Conservation (phyloP, 257 asterid genomes). For the Solanum chilense region DNA sequence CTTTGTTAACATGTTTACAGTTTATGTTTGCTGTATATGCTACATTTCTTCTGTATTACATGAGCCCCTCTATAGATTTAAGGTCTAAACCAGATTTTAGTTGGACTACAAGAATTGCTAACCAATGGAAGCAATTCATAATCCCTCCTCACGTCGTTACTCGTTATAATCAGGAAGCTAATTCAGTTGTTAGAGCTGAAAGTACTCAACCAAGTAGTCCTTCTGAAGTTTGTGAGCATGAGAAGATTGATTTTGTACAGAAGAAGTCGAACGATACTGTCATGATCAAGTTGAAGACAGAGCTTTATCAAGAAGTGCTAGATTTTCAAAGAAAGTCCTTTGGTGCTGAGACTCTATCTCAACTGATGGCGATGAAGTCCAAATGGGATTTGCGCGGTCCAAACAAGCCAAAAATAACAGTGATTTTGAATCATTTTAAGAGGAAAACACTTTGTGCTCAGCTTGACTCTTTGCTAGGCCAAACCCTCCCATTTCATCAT, state of each 20-base stretch:
- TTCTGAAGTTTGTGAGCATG: slow-evolving; percentile 59
- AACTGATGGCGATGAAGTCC: slow-evolving; percentile 64
- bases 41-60: slow-evolving; percentile 60
- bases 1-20: slow-evolving; percentile 61
- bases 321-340: slow-evolving; percentile 36
- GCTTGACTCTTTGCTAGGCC: slow-evolving; percentile 61
- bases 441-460: slow-evolving; percentile 83
- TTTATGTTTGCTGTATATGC: slow-evolving; percentile 81
- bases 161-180: slow-evolving; percentile 29
- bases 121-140: slow-evolving; percentile 48
- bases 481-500: slow-evolving; percentile 80
- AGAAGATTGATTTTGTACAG: slow-evolving; percentile 70
- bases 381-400: slow-evolving; percentile 46
- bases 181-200: slow-evolving; percentile 2
- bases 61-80: slow-evolving; percentile 67
- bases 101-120: slow-evolving; percentile 62
- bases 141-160: slow-evolving; percentile 44
- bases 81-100: slow-evolving; percentile 56
- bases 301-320: slow-evolving; percentile 45
- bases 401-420: slow-evolving; percentile 48
- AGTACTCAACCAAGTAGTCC: slow-evolving; percentile 8
- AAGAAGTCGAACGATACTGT: slow-evolving; percentile 56
- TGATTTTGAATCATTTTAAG: slow-evolving; percentile 79
- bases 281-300: slow-evolving; percentile 71
- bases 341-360: slow-evolving; percentile 46